Percentiles rank a stretch among this genome's conserved stretches.
phyloP scores from a whole-genome alignment of 139 green algal genomes.

The Volvox africanus region DNA sequence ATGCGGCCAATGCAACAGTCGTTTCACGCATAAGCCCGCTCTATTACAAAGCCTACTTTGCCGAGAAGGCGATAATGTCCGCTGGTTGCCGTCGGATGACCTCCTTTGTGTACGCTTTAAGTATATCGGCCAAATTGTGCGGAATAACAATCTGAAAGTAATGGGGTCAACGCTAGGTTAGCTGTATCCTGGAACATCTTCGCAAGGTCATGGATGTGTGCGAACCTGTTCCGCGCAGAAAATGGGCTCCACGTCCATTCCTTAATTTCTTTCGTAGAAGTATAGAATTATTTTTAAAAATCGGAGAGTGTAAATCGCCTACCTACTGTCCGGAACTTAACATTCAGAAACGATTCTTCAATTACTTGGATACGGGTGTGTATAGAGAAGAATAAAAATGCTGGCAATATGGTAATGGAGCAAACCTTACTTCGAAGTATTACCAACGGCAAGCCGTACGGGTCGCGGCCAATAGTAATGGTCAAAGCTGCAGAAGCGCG shows the following conservation, averaged over 20 bases:
- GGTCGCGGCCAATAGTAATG: no score
- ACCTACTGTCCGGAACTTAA: no score
- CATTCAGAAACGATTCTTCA: no score
- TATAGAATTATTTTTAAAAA: no score
- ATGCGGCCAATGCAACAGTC: no score
- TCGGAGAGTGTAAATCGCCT: no score
- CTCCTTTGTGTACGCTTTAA: conserved; percentile 89
- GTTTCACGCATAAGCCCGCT: neutral
- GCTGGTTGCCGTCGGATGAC: conserved; percentile 79
- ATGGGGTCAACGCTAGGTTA: neutral
- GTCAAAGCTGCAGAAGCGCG: no score
- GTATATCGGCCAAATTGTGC: conserved; percentile 76
- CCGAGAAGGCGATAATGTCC: conserved; percentile 79
- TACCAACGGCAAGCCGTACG: neutral
- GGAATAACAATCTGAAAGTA: conserved; percentile 77
- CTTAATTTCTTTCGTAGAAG: neutral
- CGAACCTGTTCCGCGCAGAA: conserved; percentile 77
- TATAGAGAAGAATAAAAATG: neutral
- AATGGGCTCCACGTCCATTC: conserved; percentile 75
- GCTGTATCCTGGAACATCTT: neutral
- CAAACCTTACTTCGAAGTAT: neutral
- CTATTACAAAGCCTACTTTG: conserved; percentile 61
- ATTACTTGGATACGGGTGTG: neutral
- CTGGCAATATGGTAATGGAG: neutral
- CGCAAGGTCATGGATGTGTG: no score